Base-by-base conservation (phyloP, 768 basidiomycete genomes). In the Rubroboletus pulcherrimus region DNA sequence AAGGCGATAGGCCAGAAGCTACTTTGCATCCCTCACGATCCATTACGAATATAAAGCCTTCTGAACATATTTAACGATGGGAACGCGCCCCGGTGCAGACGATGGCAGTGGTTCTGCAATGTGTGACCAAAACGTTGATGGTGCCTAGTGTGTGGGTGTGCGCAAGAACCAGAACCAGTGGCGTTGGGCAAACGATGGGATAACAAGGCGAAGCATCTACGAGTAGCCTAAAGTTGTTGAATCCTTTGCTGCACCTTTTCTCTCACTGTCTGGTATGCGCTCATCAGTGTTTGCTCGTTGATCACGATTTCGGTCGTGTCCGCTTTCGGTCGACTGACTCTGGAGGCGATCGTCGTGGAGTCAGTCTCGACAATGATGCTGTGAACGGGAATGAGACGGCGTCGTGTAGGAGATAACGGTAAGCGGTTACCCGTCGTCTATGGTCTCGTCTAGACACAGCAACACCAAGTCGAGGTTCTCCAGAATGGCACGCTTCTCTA, bases 301-400 rank as follows among this genome's bases (percentile, higher is more conserved):
- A 99, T 96, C 59, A 95, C 88, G 60, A 99, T 97, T 63, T 98
- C 95, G 37, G 88, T 89, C 49, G 95, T 87, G 71, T 98, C 97
- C 15, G 96, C 87, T 60, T 85, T 87, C 41, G 97, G 92, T 60
- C 94, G 77, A 64, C 91, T 95, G 50, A 98, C 97, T 51, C 97
- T 77, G 33, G 93, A 92, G 0, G 94, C 93, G 68, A 98, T 97
- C n/a, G 95, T 89, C 0, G 92, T 83, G 3, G 95, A 79, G 70
- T 99, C 97, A 0, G 96, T 98, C 73, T 98, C 96, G 19, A 98
- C 86, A 61, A 98, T 95, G 68, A 98, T 91, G 17, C 96, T 98
- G 68, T 31, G 17, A 53, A 40, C 45, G 44, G 58, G 40, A 4
- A 55, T 70, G 62, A 61, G 59, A 11, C 2, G 37, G 8, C 7